These are phyloP conservation scores for Fonsecaea nubica DNA, from an alignment of 2,329 filamentous ascomycete genomes.

Conservation along the genomic window DNA sequence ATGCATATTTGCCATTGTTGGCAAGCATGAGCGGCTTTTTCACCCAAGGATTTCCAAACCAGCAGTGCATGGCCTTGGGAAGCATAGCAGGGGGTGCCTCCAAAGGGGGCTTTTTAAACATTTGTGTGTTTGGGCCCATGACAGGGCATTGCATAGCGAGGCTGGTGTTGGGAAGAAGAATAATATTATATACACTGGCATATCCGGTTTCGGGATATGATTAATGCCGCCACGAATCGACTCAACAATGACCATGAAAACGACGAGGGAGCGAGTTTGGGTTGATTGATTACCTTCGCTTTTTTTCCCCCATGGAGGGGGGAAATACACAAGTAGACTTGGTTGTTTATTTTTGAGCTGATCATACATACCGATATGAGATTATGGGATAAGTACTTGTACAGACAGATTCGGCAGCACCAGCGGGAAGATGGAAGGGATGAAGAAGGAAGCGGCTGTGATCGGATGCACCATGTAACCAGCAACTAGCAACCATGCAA, in stretches of 20 bases:
- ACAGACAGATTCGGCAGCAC: too few relatives aligned
- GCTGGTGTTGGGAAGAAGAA: background rate
- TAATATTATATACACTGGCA: background rate
- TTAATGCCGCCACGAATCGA: background rate
- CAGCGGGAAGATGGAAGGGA: background rate
- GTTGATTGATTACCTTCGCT: too few relatives aligned
- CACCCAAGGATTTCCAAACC: background rate
- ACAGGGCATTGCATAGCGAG: background rate
- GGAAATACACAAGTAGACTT: background rate
- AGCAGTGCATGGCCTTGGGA: constrained; percentile 1
- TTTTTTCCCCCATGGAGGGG: too few relatives aligned
- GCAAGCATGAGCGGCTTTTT: background rate
- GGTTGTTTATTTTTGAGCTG: background rate
- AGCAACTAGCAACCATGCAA: background rate
- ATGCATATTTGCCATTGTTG: background rate
- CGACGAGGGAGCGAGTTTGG: background rate
- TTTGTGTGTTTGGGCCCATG: background rate
- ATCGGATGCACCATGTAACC: background rate
- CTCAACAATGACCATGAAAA: background rate
- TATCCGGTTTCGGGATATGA: background rate
- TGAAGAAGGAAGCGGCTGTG: background rate
- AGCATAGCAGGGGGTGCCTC: background rate
- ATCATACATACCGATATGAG: background rate
- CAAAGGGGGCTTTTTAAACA: background rate
- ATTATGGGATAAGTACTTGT: too few relatives aligned